Evolutionary conservation across 192 early-diverging fungal genomes (phyloP).

Genomic region (Backusella westeae): DNA sequence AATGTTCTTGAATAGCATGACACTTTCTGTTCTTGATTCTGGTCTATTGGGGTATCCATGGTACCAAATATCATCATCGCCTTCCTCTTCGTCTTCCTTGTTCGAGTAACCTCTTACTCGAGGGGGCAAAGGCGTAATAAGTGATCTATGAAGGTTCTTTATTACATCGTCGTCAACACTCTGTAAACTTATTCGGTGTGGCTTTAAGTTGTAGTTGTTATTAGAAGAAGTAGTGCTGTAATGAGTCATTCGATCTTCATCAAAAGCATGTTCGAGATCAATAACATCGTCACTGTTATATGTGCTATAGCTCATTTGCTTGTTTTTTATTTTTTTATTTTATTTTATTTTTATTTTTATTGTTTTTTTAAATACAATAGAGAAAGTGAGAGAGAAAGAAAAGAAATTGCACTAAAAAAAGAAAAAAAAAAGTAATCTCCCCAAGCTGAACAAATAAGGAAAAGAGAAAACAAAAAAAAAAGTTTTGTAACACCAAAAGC

Average conservation of each 20-base stretch:
- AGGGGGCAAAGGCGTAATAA: not conserved
- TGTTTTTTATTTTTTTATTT: not conserved
- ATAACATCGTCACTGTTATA: constrained; percentile 2
- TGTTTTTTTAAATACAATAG: not conserved
- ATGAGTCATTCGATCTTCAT: not conserved
- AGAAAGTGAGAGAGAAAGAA: not conserved
- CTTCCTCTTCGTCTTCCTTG: not conserved
- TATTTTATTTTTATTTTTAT: not conserved
- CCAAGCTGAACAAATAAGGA: not conserved
- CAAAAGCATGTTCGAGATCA: constrained; percentile 1
- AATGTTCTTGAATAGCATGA: constrained; percentile 21
- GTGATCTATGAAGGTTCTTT: not conserved
- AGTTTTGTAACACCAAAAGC: not conserved
- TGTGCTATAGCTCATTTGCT: not conserved
- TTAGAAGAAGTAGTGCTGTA: not conserved
- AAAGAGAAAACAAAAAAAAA: not conserved
- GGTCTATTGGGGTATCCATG: not conserved
- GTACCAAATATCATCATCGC: not conserved
- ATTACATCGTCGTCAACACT: constrained; percentile 1
- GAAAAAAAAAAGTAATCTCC: not conserved
- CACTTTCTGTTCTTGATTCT: constrained; percentile 17
- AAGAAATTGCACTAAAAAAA: not conserved
- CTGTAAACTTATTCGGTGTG: not conserved
- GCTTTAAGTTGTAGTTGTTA: not conserved
- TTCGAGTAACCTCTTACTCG: not conserved